Evolutionary conservation across 202 grass and related monocot genomes (phyloP).

Genomic region (Bolboschoenoplectus hybrid): DNA sequence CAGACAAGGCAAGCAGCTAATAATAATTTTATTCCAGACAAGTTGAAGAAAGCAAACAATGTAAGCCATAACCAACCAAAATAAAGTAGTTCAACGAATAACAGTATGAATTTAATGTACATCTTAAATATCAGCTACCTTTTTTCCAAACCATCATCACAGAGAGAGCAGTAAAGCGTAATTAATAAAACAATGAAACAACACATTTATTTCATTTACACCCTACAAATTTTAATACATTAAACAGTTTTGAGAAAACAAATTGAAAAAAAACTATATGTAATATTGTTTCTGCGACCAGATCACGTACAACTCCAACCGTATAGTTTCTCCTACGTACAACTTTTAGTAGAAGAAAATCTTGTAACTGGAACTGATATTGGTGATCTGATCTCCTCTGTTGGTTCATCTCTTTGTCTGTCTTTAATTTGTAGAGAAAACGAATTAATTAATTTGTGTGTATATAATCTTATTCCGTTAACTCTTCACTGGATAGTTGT

Average conservation of each 20-base stretch:
- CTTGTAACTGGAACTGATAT: constrained; percentile 24
- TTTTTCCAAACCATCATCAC: constrained; percentile 24
- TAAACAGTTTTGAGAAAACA: constrained; percentile 17
- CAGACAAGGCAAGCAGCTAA: background rate
- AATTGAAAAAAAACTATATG: background rate
- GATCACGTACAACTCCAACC: constrained; percentile 30
- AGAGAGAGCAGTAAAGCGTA: constrained; percentile 10
- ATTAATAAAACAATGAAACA: constrained; percentile 23
- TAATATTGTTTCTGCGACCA: background rate
- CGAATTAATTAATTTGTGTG: constrained; percentile 17
- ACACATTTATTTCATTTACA: background rate
- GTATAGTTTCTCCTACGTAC: constrained; percentile 1
- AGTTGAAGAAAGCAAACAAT: constrained; percentile 23
- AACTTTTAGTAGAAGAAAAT: constrained; percentile 2
- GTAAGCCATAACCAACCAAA: constrained; percentile 32
- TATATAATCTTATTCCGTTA: background rate
- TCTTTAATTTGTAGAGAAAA: constrained; percentile 30
- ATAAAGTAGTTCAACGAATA: constrained; percentile 31
- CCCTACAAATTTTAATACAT: constrained; percentile 10
- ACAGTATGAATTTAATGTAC: constrained; percentile 39
- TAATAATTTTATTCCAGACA: background rate
- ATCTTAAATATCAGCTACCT: constrained; percentile 33
- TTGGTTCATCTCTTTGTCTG: background rate
- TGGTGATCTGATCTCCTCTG: constrained; percentile 27
- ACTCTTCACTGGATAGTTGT: constrained; percentile 70